Conservation (phyloP, 2,329 filamentous ascomycete species). For the Cladorrhinum sp. region DNA sequence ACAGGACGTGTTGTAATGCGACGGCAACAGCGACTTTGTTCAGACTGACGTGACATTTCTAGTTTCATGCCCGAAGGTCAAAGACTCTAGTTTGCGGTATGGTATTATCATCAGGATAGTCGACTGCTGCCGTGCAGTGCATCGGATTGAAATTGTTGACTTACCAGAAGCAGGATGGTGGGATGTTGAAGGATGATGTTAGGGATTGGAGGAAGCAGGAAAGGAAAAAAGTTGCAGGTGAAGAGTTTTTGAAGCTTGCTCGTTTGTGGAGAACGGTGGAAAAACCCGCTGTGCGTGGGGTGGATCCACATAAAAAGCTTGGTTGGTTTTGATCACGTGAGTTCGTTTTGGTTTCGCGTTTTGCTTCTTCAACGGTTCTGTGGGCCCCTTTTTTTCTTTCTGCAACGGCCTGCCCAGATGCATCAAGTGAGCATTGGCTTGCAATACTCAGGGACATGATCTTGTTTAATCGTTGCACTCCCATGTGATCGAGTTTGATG, state of each 20-base stretch:
- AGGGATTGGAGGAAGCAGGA: conserved; percentile 18
- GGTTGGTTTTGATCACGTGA: background rate
- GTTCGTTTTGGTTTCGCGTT: background rate
- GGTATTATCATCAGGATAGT: conserved; percentile 71
- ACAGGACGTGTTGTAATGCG: conserved; percentile 10
- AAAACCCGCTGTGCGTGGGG: conserved; percentile 38
- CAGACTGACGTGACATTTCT: conserved; percentile 92
- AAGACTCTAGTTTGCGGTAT: conserved; percentile 98
- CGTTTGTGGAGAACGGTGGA: conserved; percentile 20
- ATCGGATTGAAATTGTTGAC: conserved; percentile 16
- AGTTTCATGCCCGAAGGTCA: conserved; percentile 83
- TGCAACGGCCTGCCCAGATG: too few species aligned
- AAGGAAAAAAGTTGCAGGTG: conserved; percentile 23
- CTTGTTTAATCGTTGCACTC: too few species aligned
- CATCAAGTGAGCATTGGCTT: too few species aligned
- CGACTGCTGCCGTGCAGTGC: conserved; percentile 14
- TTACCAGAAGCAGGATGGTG: conserved; percentile 28
- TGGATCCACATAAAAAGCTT: conserved; percentile 82
- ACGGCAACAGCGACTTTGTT: conserved; percentile 41
- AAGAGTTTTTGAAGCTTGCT: conserved; percentile 28
- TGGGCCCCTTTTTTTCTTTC: too few species aligned
- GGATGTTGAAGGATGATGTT: conserved; percentile 19
- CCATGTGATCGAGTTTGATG: too few species aligned
- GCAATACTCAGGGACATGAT: too few species aligned
- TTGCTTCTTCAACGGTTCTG: background rate